Evolutionary conservation across 176 grass and related monocot genomes (phyloP), one percentile per base, ranked within the genome.

Genomic region (Musa schizocarpa): DNA sequence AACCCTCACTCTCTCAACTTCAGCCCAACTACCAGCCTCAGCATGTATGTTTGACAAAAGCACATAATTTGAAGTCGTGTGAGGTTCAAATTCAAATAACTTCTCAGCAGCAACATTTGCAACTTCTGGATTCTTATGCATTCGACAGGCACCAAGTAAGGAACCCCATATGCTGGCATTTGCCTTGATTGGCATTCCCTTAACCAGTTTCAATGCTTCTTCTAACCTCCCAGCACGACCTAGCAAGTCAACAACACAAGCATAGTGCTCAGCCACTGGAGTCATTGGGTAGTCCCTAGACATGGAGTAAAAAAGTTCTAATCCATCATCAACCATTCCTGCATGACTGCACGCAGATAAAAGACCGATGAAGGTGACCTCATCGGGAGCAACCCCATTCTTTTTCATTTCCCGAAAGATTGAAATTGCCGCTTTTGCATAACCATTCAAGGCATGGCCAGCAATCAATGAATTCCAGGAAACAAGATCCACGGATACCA

Each of bases 391-490:
- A 51, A 88, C 70, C 65, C 29, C 21, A 52, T 65, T 79, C 11
- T 70, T 24, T 67, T 81, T 50, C 85, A 88, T 92, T 63, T 86
- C 83, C 14, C 8, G 58, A 73, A 88, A 88, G 0, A 86, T 69
- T n/a, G 78, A 76, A 13, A 92, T 69, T 1, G 71, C 81, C 11
- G 78, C 80, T 11, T 6, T 76, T 49, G 80, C 85, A 59, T 20
- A 62, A 17, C 85, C 83, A 61, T 92, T 92, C 58, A 72, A 92
- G 79, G 85, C 89, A 81, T 86, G 85, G 25, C 80, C 85, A 81
- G 87, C 89, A 26, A 87, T 85, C 69, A 91, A 48, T 0, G 85
- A 83, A 87, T 88, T 91, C 89, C 82, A 91, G 27, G 89, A 91
- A 81, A 91, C 65, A 63, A 79, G 80, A 74, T 88, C 85, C 26